A percentile compares a stretch with the other conserved stretches of the same genome.
Conservation (phyloP, 2,329 filamentous ascomycete species). For the Epichloe hybrida region DNA sequence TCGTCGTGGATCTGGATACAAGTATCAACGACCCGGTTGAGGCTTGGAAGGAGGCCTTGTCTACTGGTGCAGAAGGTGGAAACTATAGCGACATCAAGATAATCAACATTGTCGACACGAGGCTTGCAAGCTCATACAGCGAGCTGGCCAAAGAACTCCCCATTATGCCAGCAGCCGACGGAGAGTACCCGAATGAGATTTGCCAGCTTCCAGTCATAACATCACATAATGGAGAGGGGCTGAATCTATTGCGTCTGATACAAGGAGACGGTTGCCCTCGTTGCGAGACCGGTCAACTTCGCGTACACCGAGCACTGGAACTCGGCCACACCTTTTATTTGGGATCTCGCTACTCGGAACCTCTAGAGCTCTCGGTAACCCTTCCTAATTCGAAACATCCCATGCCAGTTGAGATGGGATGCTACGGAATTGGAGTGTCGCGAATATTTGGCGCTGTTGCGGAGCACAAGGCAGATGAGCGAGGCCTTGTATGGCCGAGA, state of each 20-base stretch:
- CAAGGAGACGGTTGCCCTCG: conserved; percentile 60
- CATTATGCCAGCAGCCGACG: conserved; percentile 12
- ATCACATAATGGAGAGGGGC: conserved; percentile 14
- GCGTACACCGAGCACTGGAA: conserved; percentile 64
- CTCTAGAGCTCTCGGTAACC: conserved; percentile 52
- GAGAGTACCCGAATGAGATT: background rate
- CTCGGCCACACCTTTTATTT: conserved; percentile 92
- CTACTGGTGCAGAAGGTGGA: conserved; percentile 3
- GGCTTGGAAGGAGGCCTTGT: conserved; percentile 34
- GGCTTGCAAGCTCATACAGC: conserved; percentile 14
- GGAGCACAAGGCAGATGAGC: conserved; percentile 55
- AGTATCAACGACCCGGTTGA: conserved; percentile 47
- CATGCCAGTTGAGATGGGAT: conserved; percentile 77
- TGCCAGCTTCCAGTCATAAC: conserved; percentile 2
- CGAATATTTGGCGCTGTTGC: conserved; percentile 81
- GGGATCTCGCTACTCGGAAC: conserved; percentile 72
- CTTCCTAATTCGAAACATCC: conserved; percentile 16
- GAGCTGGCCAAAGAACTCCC: conserved; percentile 13
- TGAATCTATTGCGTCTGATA: conserved; percentile 52
- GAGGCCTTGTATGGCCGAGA: conserved; percentile 77
- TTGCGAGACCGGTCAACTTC: conserved; percentile 51
- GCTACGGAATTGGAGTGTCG: conserved; percentile 87
- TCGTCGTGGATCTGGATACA: conserved; percentile 56
- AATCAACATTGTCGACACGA: conserved; percentile 23
- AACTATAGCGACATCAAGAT: conserved; percentile 7